Conservation (phyloP, 345 rosid genomes). For the Noccaea caerulescens region DNA sequence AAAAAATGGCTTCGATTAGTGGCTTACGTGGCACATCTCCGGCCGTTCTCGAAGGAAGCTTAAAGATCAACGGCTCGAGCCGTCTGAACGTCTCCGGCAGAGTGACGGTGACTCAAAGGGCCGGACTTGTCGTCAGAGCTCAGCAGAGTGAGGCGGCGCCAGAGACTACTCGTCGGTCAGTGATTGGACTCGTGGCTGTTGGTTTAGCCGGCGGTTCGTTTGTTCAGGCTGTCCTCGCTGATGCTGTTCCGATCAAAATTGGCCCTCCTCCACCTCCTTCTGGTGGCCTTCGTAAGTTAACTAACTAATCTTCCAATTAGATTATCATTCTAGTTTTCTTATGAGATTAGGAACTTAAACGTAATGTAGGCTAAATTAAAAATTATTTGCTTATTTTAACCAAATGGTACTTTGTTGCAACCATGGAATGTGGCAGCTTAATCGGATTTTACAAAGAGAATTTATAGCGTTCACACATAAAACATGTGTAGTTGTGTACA, state of each 20-base stretch:
- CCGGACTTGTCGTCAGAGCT: slow-evolving; percentile 61
- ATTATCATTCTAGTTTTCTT: not conserved
- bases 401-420: slow-evolving; percentile 10
- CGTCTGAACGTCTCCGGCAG: slow-evolving; percentile 44
- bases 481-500: too few relatives aligned
- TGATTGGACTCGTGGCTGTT: slow-evolving; percentile 72
- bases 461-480: too few relatives aligned
- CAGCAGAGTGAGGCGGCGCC: slow-evolving; percentile 54
- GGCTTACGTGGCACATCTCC: slow-evolving; percentile 72
- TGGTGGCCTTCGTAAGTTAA: slow-evolving; percentile 87
- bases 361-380: not conserved
- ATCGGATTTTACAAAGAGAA: too few relatives aligned
- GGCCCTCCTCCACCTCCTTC: slow-evolving; percentile 94
- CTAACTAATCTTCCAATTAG: not conserved
- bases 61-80: slow-evolving; percentile 59
- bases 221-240: slow-evolving; percentile 80
- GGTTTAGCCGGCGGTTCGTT: slow-evolving; percentile 74
- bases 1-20: slow-evolving; percentile 73
- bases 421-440: not conserved
- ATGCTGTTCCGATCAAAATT: slow-evolving; percentile 66
- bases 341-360: not conserved
- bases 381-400: too few relatives aligned
- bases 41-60: slow-evolving; percentile 71
- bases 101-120: slow-evolving; percentile 42
- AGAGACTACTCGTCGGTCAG: slow-evolving; percentile 75